Base-by-base conservation (phyloP, 805 yeast species). In the Nakazawaea wickerhamii region DNA sequence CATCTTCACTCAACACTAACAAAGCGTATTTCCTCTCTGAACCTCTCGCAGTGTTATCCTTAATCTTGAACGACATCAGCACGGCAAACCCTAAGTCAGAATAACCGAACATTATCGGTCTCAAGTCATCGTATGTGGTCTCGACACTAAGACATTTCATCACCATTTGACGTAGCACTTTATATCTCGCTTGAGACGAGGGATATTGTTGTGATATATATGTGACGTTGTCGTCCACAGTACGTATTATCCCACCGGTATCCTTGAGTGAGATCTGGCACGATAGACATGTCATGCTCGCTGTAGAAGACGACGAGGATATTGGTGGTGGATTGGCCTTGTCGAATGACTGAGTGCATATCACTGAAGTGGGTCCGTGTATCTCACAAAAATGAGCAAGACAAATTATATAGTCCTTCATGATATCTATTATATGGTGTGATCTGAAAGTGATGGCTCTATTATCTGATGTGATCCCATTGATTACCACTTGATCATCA, bases 361-460 rank as follows among this genome's bases (percentile, higher is more conserved):
- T 59, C 1, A 84, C 65, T 31, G 79, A 72, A 10, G 79, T 66
- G 0, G 91, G 90, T 0, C 91, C 91, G 55, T 84, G 90, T 18
- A 77, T 71, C 59, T 84, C 91, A 58, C 91, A 84, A 58, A 84
- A 84, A 55, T 84, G 91, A 0, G 87, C 81, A 37, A 84, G 56
- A 17, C 84, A 67, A 8, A 78, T 59, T 9, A 73, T 71, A 54
- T 63, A 75, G 31, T 69, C 62, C 25, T 56, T 53, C 67, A 64
- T 61, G 14, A 6, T 28, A 22, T n/a, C n/a, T n/a, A n/a, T n/a
- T n/a, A n/a, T n/a, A n/a, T n/a, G n/a, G n/a, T n/a, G n/a, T n/a
- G n/a, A n/a, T n/a, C n/a, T n/a, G n/a, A n/a, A n/a, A n/a, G n/a
- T n/a, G n/a, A n/a, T n/a, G n/a, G n/a, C n/a, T n/a, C n/a, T n/a